These are phyloP conservation scores for Geranomyces michiganensis DNA, from an alignment of 192 early-diverging fungal genomes.

Conservation along the genomic window DNA sequence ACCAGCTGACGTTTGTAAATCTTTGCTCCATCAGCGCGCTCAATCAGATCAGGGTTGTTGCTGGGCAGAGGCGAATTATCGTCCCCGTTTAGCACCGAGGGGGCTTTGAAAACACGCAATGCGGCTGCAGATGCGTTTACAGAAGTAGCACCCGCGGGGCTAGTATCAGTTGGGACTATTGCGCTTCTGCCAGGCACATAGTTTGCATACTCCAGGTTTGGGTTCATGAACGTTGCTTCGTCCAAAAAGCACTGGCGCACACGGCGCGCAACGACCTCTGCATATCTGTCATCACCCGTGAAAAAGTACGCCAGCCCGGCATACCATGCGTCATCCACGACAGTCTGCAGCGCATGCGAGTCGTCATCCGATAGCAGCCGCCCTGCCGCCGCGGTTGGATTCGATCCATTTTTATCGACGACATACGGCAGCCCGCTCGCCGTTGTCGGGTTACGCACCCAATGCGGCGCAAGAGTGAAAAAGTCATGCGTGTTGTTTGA, in stretches of 20 bases:
- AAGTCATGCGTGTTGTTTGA: constrained; percentile 59
- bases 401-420: neutral
- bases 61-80: neutral
- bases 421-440: constrained; percentile 51
- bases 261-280: constrained; percentile 40
- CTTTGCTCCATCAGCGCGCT: neutral
- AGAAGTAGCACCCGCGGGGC: neutral
- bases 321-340: constrained; percentile 21
- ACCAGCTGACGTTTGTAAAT: neutral
- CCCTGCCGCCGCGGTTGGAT: neutral
- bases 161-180: too few species aligned
- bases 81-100: neutral
- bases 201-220: constrained; percentile 59
- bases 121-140: neutral
- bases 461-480: constrained; percentile 61
- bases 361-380: constrained; percentile 48
- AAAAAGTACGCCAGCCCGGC: constrained; percentile 57
- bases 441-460: constrained; percentile 51
- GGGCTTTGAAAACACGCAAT: neutral
- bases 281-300: constrained; percentile 50
- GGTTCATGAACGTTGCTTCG: constrained; percentile 60
- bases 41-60: neutral
- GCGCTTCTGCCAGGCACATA: constrained; percentile 44
- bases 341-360: constrained; percentile 27
- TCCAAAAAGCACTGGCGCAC: constrained; percentile 62